Evolutionary conservation across 2,329 filamentous ascomycete genomes (phyloP), one percentile per base, ranked within the genome.

Genomic region (Hawksworthiomyces lignivorus): DNA sequence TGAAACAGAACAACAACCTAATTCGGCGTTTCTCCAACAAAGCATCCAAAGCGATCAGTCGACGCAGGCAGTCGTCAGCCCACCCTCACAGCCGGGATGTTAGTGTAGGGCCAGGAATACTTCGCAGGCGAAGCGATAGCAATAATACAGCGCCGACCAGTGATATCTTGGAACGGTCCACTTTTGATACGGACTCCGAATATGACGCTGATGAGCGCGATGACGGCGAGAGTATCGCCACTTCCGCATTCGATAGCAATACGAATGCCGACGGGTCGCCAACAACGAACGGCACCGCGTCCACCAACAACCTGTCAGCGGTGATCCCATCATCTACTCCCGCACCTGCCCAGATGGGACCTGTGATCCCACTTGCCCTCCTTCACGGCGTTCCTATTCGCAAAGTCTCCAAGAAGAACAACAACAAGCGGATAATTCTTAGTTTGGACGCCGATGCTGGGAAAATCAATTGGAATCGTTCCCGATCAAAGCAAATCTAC

Each of bases 381-480:
- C 80, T 89, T 52, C 79, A 83, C 50, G 92, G 92, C 38, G 90
- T 84, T 3, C 66, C 71, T 38, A 71, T 97, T 48, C 79, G 71
- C 43, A 96, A 97, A 60, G 75, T 96, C 21, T 90, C 88, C 34
- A 90, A 86, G 65, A 92, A 90, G 65, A 92, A 90, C 60, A 81
- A 73, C 52, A 80, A 82, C 41, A 87, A 92, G 57, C 75, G 74
- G 20, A 79, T 96, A 53, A 67, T 67, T 21, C 68, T 82, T 26
- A 77, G 82, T 39, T 77, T 97, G 19, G 87, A 97, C 54, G 73
- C 84, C 19, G 84, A 90, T 55, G 77, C 84, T 2, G 89, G 85
- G 47, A 92, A 88, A 61, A 85, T 98, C 19, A 84, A 75, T 20
- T 97, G 90, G 90, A 85, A 94, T 60, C 75, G 80, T 35, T 77